Evolutionary conservation across 345 rosid genomes (phyloP), one percentile per base, ranked within the genome.

Genomic region (Odontarrhena argentea): DNA sequence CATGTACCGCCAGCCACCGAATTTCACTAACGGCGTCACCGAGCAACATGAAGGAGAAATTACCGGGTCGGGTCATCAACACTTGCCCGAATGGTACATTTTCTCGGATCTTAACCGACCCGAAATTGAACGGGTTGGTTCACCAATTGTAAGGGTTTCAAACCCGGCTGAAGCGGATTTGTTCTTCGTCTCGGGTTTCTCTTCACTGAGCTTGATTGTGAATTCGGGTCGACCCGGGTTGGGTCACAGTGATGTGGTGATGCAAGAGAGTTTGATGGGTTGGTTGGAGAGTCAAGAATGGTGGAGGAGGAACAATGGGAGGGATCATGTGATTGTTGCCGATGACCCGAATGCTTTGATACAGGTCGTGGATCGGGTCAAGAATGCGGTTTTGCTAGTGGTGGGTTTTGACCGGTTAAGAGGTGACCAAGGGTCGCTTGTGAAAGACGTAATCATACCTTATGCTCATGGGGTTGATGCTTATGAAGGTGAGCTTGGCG

Each of bases 21-120:
- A 69, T 63, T 92, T 92, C 87, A 92, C 83, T 36, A 74, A 81
- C 65, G 91, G 92, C 25, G 76, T 92, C 66, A 85, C 89, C 63
- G 71, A 83, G 71, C 81, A 80, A n/a, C 92, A 34, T 1, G 63
- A 68, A 35, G 57, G 70, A 10, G 86, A 83, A 44, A 53, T 76
- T 11, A 66, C 86, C 42, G 43, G 67, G 41, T 68, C 98, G 9
- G 95, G 92, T 25, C 98, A 89, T 82, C 96, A 92, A 75, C 98
- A 92, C 65, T 89, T 87, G 98, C 92, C 85, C 6, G 98, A 92
- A 60, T 89, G 98, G 96, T 81, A 68, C 77, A 74, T 92, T n/a
- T 86, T 75, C 70, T 65, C 85, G 37, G 98, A 92, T 60, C 69
- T 92, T 12, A 71, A 5, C 71, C 83, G 84, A 1, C 87, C 88